Conservation (phyloP, 306 rosid species). For the Lathyrus sativus region DNA sequence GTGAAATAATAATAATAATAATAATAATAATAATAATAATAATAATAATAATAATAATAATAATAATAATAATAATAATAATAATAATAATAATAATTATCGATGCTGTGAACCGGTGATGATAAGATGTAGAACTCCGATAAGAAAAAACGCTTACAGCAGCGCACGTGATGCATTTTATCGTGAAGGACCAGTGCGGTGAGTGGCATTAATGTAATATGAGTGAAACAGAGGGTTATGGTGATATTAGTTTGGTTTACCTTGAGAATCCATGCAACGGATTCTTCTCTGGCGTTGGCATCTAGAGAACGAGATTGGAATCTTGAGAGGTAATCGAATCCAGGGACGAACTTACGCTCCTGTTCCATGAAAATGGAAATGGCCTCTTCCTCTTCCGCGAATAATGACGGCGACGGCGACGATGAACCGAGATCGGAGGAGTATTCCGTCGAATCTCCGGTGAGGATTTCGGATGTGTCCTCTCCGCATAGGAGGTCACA, state of each 20-base stretch:
- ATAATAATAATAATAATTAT: neutral
- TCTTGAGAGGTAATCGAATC: conserved; percentile 66
- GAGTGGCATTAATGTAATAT: conserved; percentile 51
- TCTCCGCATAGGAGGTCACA: conserved; percentile 77
- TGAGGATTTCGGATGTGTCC: conserved; percentile 60
- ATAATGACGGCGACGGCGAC: neutral
- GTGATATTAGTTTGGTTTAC: conserved; percentile 39
- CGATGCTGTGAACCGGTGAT: neutral
- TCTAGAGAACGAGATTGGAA: conserved; percentile 67
- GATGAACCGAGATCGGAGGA: conserved; percentile 63
- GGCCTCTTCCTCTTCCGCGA: conserved; percentile 54
- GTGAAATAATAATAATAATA: neutral
- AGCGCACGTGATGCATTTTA: conserved; percentile 25
- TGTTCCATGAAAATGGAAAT: conserved; percentile 77
- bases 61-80: neutral
- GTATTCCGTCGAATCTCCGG: conserved; percentile 71
- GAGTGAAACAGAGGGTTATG: conserved; percentile 21
- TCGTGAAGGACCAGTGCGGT: conserved; percentile 7
- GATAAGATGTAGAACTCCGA: neutral
- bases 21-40: neutral
- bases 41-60: neutral
- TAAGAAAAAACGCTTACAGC: conserved; percentile 17
- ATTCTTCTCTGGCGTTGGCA: conserved; percentile 70
- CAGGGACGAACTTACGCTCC: conserved; percentile 78
- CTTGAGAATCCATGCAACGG: conserved; percentile 99